phyloP scores from a whole-genome alignment of 192 early-diverging fungal genomes.

The Linnemannia elongata region DNA sequence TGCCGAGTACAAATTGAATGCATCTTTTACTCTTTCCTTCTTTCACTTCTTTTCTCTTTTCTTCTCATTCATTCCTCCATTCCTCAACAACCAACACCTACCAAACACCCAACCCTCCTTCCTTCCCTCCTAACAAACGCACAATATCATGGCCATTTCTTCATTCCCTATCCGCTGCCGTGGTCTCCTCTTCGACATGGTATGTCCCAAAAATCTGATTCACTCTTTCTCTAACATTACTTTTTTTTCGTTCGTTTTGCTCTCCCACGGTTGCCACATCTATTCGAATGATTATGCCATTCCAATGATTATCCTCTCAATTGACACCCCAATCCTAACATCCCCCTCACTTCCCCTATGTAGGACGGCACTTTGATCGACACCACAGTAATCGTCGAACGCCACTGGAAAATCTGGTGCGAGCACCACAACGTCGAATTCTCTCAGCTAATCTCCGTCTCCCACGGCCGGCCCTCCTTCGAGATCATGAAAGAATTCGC shows the following conservation, averaged over 20 bases:
- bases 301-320: not conserved
- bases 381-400: constrained; percentile 63
- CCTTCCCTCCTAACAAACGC: not conserved
- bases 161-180: constrained; percentile 52
- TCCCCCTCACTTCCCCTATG: not conserved
- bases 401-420: constrained; percentile 60
- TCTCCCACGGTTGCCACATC: not conserved
- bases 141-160: not conserved
- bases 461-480: constrained; percentile 65
- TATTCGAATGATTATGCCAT: too few species aligned
- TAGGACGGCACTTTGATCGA: constrained; percentile 68
- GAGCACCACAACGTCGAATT: constrained; percentile 56
- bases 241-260: not conserved
- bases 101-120: not conserved
- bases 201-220: not conserved
- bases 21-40: not conserved
- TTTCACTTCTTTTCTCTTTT: not conserved
- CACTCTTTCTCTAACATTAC: not conserved
- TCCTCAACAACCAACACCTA: not conserved
- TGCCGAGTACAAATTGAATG: not conserved
- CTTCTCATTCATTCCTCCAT: constrained; percentile 7
- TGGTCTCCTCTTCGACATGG: constrained; percentile 56
- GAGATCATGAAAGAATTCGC: constrained; percentile 62
- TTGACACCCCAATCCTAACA: not conserved
- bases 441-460: constrained; percentile 49